Conservation (phyloP, 2,329 filamentous ascomycete genomes). For the Bipolaris gigantea region DNA sequence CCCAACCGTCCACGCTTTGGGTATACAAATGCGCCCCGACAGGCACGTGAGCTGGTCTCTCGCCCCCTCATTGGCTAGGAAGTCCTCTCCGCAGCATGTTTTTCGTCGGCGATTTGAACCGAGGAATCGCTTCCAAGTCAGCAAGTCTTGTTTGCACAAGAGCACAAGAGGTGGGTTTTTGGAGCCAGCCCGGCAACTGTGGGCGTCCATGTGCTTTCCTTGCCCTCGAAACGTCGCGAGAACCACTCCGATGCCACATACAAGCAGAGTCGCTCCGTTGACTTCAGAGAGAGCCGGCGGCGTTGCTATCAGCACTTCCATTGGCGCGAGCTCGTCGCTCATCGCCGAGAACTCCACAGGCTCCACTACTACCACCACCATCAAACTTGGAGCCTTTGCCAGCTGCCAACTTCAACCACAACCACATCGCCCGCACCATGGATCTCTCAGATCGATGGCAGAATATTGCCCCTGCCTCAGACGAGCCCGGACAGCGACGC, state of each 20-base stretch:
- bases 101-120: slow-evolving; percentile 12
- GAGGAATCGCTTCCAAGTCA: slow-evolving; percentile 10
- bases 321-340: slow-evolving; percentile 1
- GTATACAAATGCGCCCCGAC: background rate
- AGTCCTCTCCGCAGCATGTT: slow-evolving; percentile 8
- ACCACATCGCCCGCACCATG: slow-evolving; percentile 13
- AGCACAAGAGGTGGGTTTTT: background rate
- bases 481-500: slow-evolving; percentile 26
- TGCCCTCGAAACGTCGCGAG: slow-evolving; percentile 5
- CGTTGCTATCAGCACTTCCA: background rate
- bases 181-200: background rate
- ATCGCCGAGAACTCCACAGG: slow-evolving; percentile 9
- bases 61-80: slow-evolving; percentile 13
- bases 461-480: slow-evolving; percentile 29
- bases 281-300: background rate
- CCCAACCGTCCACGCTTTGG: background rate
- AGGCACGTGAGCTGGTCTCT: slow-evolving; percentile 11
- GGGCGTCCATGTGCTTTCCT: background rate
- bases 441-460: slow-evolving; percentile 28
- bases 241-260: background rate
- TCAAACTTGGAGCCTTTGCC: background rate
- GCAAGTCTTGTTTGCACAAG: slow-evolving; percentile 5
- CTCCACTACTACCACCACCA: slow-evolving; percentile 6
- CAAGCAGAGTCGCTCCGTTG: background rate
- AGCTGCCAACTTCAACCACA: background rate